Base-by-base conservation (phyloP, 179 eudicot species). In the Silene coronaria region DNA sequence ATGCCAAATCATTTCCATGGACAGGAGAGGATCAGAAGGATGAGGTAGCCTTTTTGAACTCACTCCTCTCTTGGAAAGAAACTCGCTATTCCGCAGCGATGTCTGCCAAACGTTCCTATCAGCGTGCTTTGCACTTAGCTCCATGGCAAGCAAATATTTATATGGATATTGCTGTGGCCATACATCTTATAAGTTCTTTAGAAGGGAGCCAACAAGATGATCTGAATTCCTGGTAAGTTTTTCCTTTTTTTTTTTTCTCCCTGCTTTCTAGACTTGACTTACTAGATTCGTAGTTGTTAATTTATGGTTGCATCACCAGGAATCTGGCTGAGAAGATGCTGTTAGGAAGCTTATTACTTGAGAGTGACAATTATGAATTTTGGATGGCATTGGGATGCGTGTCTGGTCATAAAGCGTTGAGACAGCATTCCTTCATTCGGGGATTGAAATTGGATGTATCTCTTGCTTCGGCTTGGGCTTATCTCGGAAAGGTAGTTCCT, bases 401-500 rank as follows among this genome's bases (percentile, higher is more conserved):
- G 66, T 89, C 93, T 76, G 30, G 76, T 76, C 80, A 87, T 80
- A 80, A 79, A 78, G 88, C 96, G 65, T 78, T 96, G 85, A 88
- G 85, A 73, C 99, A 96, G 61, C 99, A 96, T 86, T 93, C 97
- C 79, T 91, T 93, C 27, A 86, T 96, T 74, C 87, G 91, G 34
- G 97, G 87, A 69, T 78, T 96, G 80, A 93, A 89, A 76, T 83
- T 93, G 87, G 97, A 96, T 85, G 91, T 90, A 73, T 91, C 99
- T 80, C 88, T 93, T 70, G 99, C 99, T 75, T 85, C 85, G 89
- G 96, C 99, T 24, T 96, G 99, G 99, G 97, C 99, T 51, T 89
- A 90, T 82, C 97, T 96, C 3, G 99, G 99, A 77, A 90, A 96
- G 99, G 99, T 96, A 83, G 46, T 9, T 38, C 12, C 45, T 38